Conservation (phyloP, 345 rosid species). For the Odontarrhena argentea region DNA sequence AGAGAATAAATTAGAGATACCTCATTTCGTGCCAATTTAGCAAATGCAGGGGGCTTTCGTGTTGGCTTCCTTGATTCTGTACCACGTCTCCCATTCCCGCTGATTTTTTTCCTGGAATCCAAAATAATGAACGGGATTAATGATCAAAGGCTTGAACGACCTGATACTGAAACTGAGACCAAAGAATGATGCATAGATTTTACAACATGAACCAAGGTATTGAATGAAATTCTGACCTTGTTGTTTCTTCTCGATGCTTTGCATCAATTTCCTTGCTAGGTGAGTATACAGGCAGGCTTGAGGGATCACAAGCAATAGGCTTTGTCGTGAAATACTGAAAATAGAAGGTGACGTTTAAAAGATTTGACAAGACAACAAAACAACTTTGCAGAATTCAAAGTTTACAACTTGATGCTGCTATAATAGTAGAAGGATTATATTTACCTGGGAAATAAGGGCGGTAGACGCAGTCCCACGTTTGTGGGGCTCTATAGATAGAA, state of each 20-base stretch:
- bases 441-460: conserved; percentile 92
- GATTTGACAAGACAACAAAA: not conserved
- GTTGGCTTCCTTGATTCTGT: conserved; percentile 68
- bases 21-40: conserved; percentile 71
- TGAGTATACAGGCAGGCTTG: conserved; percentile 84
- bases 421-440: not conserved
- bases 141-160: conserved; percentile 50
- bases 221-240: conserved; percentile 53
- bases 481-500: conserved; percentile 84
- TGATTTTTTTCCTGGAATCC: conserved; percentile 68
- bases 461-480: conserved; percentile 85
- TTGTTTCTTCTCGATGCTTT: conserved; percentile 73
- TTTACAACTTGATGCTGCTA: conserved; percentile 8
- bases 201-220: not conserved
- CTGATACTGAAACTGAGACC: conserved; percentile 24
- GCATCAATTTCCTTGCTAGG: conserved; percentile 98
- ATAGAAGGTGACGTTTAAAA: conserved; percentile 8
- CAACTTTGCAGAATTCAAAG: not conserved
- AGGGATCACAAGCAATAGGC: conserved; percentile 93
- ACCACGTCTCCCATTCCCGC: conserved; percentile 66
- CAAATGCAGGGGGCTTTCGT: conserved; percentile 56
- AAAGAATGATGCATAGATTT: conserved; percentile 12
- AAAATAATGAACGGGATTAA: conserved; percentile 6
- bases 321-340: conserved; percentile 76
- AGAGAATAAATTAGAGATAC: conserved; percentile 44